phyloP scores from a whole-genome alignment of 129 eudicot genomes.

The Escallonia rubra region DNA sequence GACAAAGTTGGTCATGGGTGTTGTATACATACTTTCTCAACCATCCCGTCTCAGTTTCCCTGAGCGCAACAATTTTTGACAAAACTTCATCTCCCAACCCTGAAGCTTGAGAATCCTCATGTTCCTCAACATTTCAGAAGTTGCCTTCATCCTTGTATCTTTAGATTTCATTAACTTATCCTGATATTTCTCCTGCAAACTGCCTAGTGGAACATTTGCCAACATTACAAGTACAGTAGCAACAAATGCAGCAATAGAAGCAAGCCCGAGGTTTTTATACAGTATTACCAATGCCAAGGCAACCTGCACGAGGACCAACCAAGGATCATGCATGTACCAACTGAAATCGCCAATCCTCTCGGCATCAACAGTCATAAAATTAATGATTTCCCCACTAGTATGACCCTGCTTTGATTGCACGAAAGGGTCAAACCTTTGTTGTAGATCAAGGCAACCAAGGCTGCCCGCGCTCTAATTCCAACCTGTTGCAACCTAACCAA shows the following conservation, averaged over 20 bases:
- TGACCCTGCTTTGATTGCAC: constrained; percentile 44
- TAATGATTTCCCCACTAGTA: constrained; percentile 73
- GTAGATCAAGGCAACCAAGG: constrained; percentile 62
- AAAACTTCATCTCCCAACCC: too few relatives aligned
- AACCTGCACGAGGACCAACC: constrained; percentile 63
- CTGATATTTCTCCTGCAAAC: too few relatives aligned
- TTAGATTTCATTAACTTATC: too few relatives aligned
- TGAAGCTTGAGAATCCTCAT: too few relatives aligned
- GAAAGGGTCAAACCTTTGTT: constrained; percentile 68
- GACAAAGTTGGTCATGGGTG: constrained; percentile 31
- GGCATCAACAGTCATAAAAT: constrained; percentile 81
- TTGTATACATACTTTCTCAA: constrained; percentile 44
- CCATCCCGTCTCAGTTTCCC: constrained; percentile 53
- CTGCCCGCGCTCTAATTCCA: constrained; percentile 60
- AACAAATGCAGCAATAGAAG: too few relatives aligned
- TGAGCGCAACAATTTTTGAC: too few relatives aligned
- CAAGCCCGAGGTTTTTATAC: constrained; percentile 62
- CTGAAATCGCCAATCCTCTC: constrained; percentile 53
- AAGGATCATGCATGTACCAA: constrained; percentile 71
- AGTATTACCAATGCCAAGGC: constrained; percentile 43
- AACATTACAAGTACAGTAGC: too few relatives aligned
- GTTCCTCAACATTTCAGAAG: too few relatives aligned
- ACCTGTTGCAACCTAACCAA: constrained; percentile 63
- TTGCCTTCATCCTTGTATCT: too few relatives aligned
- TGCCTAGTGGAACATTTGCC: too few relatives aligned